Evolutionary conservation across 371 early-diverging fungal genomes (phyloP).

Genomic region (Actinomucor elegans): DNA sequence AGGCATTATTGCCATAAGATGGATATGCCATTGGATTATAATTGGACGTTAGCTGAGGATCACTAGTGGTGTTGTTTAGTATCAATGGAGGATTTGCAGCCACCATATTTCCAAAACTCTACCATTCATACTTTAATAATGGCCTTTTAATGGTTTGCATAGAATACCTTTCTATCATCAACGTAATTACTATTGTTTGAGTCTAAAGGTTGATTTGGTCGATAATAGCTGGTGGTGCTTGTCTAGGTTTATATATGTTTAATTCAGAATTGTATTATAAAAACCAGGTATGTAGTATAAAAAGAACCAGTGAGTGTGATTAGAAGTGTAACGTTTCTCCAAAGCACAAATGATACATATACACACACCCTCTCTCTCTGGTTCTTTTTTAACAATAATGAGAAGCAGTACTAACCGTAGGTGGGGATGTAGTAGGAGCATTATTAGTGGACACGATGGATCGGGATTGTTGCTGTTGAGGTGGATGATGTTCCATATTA

Average conservation of each 20-base stretch:
- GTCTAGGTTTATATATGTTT: neutral
- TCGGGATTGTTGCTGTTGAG: constrained; percentile 7
- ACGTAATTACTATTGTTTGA: neutral
- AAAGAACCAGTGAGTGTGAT: too few species aligned
- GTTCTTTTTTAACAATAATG: constrained; percentile 1
- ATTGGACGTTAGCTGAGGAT: constrained; percentile 12
- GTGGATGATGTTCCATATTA: neutral
- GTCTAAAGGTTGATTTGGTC: constrained; percentile 8
- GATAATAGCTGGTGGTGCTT: constrained; percentile 7
- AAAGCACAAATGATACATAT: constrained; percentile 7
- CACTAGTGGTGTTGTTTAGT: constrained; percentile 29
- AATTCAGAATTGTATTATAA: neutral
- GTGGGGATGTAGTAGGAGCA: constrained; percentile 10
- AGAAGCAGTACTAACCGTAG: constrained; percentile 13
- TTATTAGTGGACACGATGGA: constrained; percentile 11
- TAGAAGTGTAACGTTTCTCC: constrained; percentile 15
- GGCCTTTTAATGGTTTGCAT: neutral
- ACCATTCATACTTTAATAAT: neutral
- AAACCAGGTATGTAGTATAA: too few species aligned
- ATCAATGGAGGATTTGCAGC: constrained; percentile 26
- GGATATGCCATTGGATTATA: constrained; percentile 5
- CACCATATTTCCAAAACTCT: constrained; percentile 14
- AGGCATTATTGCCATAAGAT: neutral
- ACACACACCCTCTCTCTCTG: neutral
- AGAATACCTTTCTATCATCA: constrained; percentile 11